Base-by-base conservation (phyloP, 192 early-diverging fungal species). In the Pilobolus umbonatus region DNA sequence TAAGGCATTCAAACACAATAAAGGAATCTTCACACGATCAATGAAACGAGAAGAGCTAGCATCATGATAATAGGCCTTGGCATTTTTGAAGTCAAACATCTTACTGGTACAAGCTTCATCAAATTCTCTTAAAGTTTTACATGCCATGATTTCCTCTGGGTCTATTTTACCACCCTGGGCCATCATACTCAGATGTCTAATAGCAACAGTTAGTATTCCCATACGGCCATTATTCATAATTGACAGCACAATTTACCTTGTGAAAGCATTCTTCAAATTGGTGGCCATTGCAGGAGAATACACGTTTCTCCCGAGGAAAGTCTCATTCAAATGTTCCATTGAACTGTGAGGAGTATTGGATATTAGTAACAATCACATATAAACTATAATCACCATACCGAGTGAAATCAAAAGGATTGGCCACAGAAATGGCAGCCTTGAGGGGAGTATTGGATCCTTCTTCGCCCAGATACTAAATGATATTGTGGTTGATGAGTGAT, bases 341-440 rank as follows among this genome's bases (percentile, higher is more conserved):
- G 59, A 60, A 9, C 68, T 69, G 60, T 78, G 67, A 49, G 65
- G 83, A 58, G 71, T 76, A 42, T 47, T 67, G 32, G 61, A 69
- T 26, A 34, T 5, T 42, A 39, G 8, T n/a, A n/a, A n/a, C 11
- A 14, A 17, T 17, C 5, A 45, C 11, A 45, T 17, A 17, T 45
- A 5, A 45, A 14, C 4, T 45, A n/a, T n/a, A n/a, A n/a, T n/a
- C n/a, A n/a, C 15, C 61, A 22, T 68, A 78, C 79, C 55, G 64
- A 19, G 87, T 59, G n/a, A 96, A 80, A 58, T 95, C 91, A 64
- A 81, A 94, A 9, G 94, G 96, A 61, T 95, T 96, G 53, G 79
- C 86, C 32, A 98, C 84, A 4, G 89, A 87, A 21, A 90, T 79
- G 7, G 81, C 87, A 1, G 80, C 91, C 17, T 82, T 62, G 22